These are phyloP conservation scores for Onygenales sp. DNA, from an alignment of 2,329 filamentous ascomycete genomes.

Conservation along the genomic window DNA sequence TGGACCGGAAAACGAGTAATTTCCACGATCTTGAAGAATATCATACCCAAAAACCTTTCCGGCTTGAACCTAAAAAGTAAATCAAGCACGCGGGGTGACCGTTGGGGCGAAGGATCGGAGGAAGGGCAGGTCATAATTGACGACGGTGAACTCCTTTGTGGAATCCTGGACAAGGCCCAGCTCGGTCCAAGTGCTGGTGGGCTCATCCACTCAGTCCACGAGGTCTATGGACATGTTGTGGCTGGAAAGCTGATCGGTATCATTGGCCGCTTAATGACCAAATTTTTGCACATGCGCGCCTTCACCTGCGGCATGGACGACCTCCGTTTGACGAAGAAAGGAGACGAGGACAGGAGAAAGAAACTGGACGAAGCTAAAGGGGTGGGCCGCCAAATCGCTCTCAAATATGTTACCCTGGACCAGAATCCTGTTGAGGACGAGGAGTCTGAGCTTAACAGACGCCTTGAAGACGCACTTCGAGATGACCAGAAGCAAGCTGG, in stretches of 20 bases:
- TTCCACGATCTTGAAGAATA: constrained; percentile 85
- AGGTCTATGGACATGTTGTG: constrained; percentile 78
- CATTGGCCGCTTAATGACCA: constrained; percentile 78
- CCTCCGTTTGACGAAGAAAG: constrained; percentile 69
- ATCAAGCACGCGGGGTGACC: constrained; percentile 64
- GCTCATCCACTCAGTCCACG: constrained; percentile 84
- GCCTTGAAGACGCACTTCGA: constrained; percentile 80
- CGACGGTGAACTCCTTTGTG: constrained; percentile 77
- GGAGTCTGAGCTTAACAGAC: constrained; percentile 62
- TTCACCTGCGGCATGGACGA: constrained; percentile 98
- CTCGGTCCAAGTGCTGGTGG: constrained; percentile 81
- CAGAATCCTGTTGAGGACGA: constrained; percentile 52
- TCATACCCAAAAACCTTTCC: constrained; percentile 65
- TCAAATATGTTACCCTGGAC: constrained; percentile 79
- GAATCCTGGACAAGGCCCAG: constrained; percentile 92
- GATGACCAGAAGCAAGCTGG: constrained; percentile 86
- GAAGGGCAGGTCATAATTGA: constrained; percentile 75
- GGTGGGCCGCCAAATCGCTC: constrained; percentile 69
- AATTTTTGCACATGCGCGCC: constrained; percentile 83
- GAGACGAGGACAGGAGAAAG: constrained; percentile 61
- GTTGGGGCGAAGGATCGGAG: constrained; percentile 64
- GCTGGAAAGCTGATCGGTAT: constrained; percentile 85
- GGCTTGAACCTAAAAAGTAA: constrained; percentile 72
- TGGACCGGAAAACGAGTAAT: constrained; percentile 98
- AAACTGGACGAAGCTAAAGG: constrained; percentile 57